Conservation (phyloP, 2,329 filamentous ascomycete genomes). For the Chlorencoelia australis region DNA sequence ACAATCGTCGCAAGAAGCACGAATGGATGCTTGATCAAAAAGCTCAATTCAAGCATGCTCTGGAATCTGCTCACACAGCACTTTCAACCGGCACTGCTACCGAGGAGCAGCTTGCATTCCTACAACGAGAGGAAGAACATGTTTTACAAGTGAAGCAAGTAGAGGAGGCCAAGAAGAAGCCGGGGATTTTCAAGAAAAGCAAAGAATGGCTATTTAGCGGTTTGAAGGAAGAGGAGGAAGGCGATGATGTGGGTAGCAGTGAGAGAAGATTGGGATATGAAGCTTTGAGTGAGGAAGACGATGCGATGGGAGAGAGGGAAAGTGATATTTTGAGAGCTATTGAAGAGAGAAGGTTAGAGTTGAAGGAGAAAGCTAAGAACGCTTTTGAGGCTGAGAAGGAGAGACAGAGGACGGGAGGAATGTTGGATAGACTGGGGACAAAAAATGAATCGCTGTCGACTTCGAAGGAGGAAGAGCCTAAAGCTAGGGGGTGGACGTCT, state of each 20-base stretch:
- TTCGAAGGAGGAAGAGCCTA: constrained; percentile 11
- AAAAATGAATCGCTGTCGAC: constrained; percentile 3
- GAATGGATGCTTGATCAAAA: constrained; percentile 47
- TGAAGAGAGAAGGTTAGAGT: constrained; percentile 22
- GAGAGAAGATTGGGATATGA: constrained; percentile 18
- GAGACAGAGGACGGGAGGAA: constrained; percentile 21
- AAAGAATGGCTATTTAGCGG: constrained; percentile 27
- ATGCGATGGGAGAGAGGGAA: constrained; percentile 15
- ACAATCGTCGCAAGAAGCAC: constrained; percentile 54
- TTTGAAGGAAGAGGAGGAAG: constrained; percentile 26
- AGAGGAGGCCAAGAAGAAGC: constrained; percentile 19
- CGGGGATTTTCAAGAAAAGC: constrained; percentile 18
- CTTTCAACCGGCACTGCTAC: constrained; percentile 34
- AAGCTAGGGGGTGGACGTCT: constrained; percentile 19
- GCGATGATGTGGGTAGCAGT: constrained; percentile 17
- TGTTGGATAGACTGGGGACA: constrained; percentile 23
- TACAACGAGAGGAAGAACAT: constrained; percentile 48
- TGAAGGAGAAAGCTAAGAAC: constrained; percentile 18
- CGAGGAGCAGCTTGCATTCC: constrained; percentile 40
- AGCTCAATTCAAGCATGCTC: constrained; percentile 34
- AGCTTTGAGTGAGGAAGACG: constrained; percentile 18
- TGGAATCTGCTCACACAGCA: constrained; percentile 35
- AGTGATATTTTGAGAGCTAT: constrained; percentile 21
- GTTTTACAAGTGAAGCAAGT: constrained; percentile 9
- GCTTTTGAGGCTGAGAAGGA: constrained; percentile 25